Evolutionary conservation across 2,329 filamentous ascomycete species (phyloP).

Genomic region (Sclerotinia spermophila): DNA sequence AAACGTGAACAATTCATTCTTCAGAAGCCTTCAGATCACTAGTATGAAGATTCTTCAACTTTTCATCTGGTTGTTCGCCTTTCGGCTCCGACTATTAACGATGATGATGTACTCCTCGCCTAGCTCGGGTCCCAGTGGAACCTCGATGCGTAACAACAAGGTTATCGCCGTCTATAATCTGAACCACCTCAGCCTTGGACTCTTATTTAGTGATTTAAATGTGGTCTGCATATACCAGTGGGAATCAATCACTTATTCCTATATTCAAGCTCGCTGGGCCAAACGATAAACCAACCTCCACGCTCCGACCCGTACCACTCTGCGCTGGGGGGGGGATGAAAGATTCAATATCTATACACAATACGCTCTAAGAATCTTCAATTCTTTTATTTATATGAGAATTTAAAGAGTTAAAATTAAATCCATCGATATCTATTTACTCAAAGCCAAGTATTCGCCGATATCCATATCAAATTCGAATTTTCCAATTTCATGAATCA

Average conservation of each 20-base stretch:
- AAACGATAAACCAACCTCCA: neutral
- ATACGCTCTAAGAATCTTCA: neutral
- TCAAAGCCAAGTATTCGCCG: too few species aligned
- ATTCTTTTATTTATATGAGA: too few species aligned
- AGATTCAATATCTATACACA: too few species aligned
- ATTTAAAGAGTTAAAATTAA: too few species aligned
- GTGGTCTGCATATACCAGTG: neutral
- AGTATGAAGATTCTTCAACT: neutral
- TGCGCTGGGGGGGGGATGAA: too few species aligned
- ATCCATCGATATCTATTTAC: too few species aligned
- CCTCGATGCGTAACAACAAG: neutral
- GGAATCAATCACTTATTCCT: neutral
- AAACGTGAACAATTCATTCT: neutral
- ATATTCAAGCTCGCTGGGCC: neutral
- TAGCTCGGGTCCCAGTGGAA: neutral
- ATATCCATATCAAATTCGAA: too few species aligned
- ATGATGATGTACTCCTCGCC: neutral
- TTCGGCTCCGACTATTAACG: neutral
- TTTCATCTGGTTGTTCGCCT: neutral
- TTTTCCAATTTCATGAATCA: too few species aligned
- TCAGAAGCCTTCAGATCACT: neutral
- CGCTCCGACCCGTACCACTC: neutral
- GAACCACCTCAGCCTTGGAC: neutral
- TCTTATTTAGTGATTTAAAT: neutral
- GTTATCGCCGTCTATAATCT: neutral